Evolutionary conservation across 2,329 filamentous ascomycete species (phyloP).

Genomic region (Apiospora saccharicola): DNA sequence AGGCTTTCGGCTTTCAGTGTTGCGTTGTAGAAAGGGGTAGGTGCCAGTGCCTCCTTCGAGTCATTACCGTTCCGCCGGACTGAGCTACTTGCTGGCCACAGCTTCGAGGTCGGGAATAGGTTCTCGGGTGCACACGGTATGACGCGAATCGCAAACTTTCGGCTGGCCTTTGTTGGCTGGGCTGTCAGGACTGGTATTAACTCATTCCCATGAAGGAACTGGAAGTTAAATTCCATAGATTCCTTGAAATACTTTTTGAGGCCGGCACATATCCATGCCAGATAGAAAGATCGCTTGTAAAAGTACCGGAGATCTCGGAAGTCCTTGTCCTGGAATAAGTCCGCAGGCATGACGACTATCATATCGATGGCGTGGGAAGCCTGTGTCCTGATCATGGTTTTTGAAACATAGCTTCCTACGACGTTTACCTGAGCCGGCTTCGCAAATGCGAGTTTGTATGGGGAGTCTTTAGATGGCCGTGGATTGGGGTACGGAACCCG

Average conservation of each 20-base stretch:
- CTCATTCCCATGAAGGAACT: conserved; percentile 74
- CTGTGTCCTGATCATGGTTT: conserved; percentile 74
- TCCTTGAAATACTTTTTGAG: conserved; percentile 66
- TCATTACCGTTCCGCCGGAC: conserved; percentile 65
- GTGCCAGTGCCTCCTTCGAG: conserved; percentile 49
- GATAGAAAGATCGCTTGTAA: conserved; percentile 90
- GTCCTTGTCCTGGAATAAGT: conserved; percentile 91
- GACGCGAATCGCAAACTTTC: conserved; percentile 70
- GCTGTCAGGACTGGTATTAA: conserved; percentile 73
- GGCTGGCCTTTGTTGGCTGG: conserved; percentile 44
- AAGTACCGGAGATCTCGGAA: conserved; percentile 93
- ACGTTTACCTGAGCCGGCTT: conserved; percentile 84
- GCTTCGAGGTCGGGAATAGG: conserved; percentile 75
- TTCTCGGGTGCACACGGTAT: conserved; percentile 75
- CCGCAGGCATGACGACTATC: conserved; percentile 82
- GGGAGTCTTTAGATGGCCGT: conserved; percentile 74
- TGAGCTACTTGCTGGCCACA: conserved; percentile 73
- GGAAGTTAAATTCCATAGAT: conserved; percentile 67
- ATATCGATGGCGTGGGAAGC: conserved; percentile 74
- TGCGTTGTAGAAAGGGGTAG: conserved; percentile 90
- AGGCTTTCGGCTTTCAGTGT: conserved; percentile 81
- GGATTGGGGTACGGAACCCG: conserved; percentile 87
- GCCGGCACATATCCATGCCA: conserved; percentile 79
- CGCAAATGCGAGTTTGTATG: conserved; percentile 82
- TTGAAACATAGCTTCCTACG: conserved; percentile 84